Conservation (phyloP, 1,139 yeast genomes). For the Pneumocystis jirovecii region DNA sequence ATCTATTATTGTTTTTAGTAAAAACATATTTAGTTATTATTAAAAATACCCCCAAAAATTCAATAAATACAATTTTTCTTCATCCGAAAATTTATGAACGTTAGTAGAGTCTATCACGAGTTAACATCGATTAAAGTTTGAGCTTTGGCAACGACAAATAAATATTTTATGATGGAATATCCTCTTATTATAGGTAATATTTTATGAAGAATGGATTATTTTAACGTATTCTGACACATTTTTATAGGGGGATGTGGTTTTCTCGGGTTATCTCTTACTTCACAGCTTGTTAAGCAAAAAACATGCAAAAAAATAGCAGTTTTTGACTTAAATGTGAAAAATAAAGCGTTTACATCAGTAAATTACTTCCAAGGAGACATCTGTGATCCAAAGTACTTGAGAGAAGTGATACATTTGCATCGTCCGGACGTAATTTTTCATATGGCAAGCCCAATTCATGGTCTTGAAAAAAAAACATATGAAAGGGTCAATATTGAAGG, state of each 20-base stretch:
- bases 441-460: constrained; percentile 93
- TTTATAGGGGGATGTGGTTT: constrained; percentile 88
- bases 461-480: constrained; percentile 62
- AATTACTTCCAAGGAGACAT: constrained; percentile 67
- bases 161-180: background rate
- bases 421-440: constrained; percentile 74
- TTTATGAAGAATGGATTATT: background rate
- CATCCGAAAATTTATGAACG: background rate
- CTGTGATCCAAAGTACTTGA: constrained; percentile 56
- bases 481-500: constrained; percentile 86
- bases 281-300: constrained; percentile 61
- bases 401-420: constrained; percentile 42
- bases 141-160: background rate
- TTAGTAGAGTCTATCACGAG: too few species aligned
- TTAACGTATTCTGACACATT: background rate
- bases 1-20: background rate
- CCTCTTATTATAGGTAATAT: background rate
- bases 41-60: background rate
- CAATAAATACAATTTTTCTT: too few species aligned
- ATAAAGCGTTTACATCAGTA: constrained; percentile 64
- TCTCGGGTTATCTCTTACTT: constrained; percentile 77
- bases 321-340: constrained; percentile 52
- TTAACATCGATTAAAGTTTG: too few species aligned
- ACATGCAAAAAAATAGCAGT: constrained; percentile 41
- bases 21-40: background rate